Conservation (phyloP, 495 filamentous ascomycete genomes). For the Peziza echinospora region DNA sequence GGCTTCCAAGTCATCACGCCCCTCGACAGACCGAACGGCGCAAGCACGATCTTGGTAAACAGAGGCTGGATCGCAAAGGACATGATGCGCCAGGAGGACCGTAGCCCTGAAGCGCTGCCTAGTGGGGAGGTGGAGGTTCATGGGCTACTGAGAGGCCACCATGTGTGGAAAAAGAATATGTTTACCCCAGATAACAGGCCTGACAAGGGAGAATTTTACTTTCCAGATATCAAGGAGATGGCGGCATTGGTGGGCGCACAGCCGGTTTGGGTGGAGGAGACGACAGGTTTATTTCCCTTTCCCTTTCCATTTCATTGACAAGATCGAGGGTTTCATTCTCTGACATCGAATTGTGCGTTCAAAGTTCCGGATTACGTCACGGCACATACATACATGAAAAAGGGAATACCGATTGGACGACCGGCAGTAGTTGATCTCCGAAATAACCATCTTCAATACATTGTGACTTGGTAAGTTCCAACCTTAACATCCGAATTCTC, state of each 20-base stretch:
- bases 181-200: conserved; percentile 84
- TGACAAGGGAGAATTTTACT: conserved; percentile 68
- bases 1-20: conserved; percentile 84
- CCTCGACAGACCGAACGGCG: conserved; percentile 41
- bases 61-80: conserved; percentile 75
- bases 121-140: conserved; percentile 50
- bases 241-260: conserved; percentile 64
- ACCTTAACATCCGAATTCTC: conserved; percentile 4
- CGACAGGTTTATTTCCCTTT: no score
- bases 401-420: conserved; percentile 84
- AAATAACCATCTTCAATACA: conserved; percentile 95
- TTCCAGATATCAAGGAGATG: conserved; percentile 87
- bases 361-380: conserved; percentile 56
- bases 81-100: conserved; percentile 36
- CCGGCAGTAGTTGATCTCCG: conserved; percentile 75
- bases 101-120: conserved; percentile 36
- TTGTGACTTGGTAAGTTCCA: conserved; percentile 73
- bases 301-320: conserved; percentile 13
- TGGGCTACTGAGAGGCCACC: conserved; percentile 66
- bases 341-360: conserved; percentile 31
- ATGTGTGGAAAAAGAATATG: conserved; percentile 78
- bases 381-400: conserved; percentile 44
- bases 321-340: conserved; percentile 4
- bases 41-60: conserved; percentile 56
- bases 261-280: conserved; percentile 88